These are phyloP conservation scores for Puccinia triticina DNA, from an alignment of 1,284 basidiomycete species.

Conservation along the genomic window DNA sequence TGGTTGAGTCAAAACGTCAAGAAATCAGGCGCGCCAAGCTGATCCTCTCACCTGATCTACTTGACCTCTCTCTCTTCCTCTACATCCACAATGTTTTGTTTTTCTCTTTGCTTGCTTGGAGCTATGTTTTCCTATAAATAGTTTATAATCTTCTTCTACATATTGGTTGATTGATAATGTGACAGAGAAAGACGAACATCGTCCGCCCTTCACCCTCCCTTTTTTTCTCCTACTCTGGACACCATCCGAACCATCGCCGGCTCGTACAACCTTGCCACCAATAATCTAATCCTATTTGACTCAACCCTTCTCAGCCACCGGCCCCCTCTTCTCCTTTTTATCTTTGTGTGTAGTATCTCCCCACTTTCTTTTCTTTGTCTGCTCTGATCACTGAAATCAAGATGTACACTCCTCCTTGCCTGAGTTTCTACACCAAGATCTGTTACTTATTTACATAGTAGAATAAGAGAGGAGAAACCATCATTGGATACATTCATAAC, in stretches of 20 bases:
- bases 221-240: conserved; percentile 10
- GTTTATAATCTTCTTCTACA: background rate
- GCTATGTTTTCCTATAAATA: background rate
- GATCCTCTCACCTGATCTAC: background rate
- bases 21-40: conserved; percentile 37
- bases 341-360: background rate
- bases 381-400: background rate
- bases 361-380: background rate
- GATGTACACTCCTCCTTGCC: background rate
- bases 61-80: background rate
- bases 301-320: background rate
- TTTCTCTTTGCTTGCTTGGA: conserved; percentile 7
- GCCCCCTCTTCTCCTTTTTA: background rate
- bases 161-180: background rate
- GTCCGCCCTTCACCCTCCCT: background rate
- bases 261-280: background rate
- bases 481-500: too few relatives aligned
- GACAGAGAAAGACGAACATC: background rate
- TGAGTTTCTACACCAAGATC: too few relatives aligned
- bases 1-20: conserved; percentile 50
- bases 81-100: background rate
- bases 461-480: too few relatives aligned
- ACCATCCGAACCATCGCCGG: background rate
- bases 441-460: too few relatives aligned
- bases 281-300: background rate